Evolutionary conservation across 1,284 basidiomycete genomes (phyloP), one percentile per base, ranked within the genome.

Genomic region (Pholiota adiposa): DNA sequence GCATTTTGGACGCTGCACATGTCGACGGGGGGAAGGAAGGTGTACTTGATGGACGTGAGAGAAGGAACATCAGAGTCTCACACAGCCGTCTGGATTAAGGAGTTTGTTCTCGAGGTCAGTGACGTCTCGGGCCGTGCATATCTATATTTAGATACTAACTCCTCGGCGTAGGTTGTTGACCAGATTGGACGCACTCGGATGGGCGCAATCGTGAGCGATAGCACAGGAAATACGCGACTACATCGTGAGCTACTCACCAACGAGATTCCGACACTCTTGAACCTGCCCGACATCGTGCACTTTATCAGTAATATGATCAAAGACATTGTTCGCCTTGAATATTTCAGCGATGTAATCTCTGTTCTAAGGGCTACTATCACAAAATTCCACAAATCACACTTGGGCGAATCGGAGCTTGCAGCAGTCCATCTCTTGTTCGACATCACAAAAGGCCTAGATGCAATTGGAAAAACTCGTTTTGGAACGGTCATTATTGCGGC

Each of bases 401-500:
- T 64, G 23, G 70, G 62, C 0, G 67, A 41, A 19, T 48, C 59
- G 1, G 62, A 67, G 18, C 65, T 75, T 21, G 59, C 66, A 23
- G 9, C 44, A 3, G 63, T 62, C 0, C 56, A 64, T 4, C 40
- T 57, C 1, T 19, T 56, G 16, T 19, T 53, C 4, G 51, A 49
- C 0, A 66, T 72, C 51, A 50, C 43, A 1, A 66, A 65, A 5
- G 73, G 74, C 0, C 65, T 75, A 1, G 67, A 70, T 29, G 46
- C 65, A n/a, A 67, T 73, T 43, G 70, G 72, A 27, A 72, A 72
- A 55, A 74, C 72, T 38, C 63, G 67, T 1, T 75, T 75, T 60
- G 68, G 63, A 16, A 70, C 66, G 4, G 57, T 72, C 4, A 64
- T 71, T 46, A 56, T 61, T 11, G 49, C 65, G 34, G 51, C 58